Conservation (phyloP, 2,329 filamentous ascomycete species). For the Pyricularia sp. region DNA sequence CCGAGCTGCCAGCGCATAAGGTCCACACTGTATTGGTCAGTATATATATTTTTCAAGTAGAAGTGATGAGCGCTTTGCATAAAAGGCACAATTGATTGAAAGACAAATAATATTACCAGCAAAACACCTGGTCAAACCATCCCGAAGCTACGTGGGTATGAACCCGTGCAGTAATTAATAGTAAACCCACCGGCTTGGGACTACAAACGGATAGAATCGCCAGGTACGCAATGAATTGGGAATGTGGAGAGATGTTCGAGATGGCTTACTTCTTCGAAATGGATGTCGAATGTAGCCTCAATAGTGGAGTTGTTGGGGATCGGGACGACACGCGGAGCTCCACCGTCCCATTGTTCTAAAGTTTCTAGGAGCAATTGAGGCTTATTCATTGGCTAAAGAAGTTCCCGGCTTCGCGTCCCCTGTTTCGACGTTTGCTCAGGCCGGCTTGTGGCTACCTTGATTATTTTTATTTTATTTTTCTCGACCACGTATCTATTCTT, state of each 20-base stretch:
- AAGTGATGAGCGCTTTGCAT: too few relatives aligned
- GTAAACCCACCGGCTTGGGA: background rate
- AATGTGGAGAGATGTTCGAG: background rate
- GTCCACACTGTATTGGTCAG: background rate
- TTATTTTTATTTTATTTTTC: too few relatives aligned
- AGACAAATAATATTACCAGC: background rate
- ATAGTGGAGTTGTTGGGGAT: background rate
- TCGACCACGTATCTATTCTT: too few relatives aligned
- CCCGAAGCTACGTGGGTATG: too few relatives aligned
- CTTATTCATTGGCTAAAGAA: background rate
- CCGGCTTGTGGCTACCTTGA: background rate
- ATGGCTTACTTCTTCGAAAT: background rate
- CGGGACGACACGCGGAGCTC: background rate
- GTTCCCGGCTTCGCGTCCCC: background rate
- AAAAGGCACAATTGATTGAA: too few relatives aligned
- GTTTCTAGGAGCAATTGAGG: background rate
- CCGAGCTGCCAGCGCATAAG: background rate
- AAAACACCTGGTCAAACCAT: background rate
- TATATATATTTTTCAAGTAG: too few relatives aligned
- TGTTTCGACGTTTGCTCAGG: background rate
- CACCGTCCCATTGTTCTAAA: background rate
- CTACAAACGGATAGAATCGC: background rate
- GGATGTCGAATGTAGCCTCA: background rate
- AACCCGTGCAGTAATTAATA: too few relatives aligned
- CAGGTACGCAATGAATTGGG: background rate